Percentiles rank a stretch among this genome's conserved stretches.
These are phyloP conservation scores for Ogataea philodendri DNA, from an alignment of 805 yeast genomes.

Conservation along the genomic window DNA sequence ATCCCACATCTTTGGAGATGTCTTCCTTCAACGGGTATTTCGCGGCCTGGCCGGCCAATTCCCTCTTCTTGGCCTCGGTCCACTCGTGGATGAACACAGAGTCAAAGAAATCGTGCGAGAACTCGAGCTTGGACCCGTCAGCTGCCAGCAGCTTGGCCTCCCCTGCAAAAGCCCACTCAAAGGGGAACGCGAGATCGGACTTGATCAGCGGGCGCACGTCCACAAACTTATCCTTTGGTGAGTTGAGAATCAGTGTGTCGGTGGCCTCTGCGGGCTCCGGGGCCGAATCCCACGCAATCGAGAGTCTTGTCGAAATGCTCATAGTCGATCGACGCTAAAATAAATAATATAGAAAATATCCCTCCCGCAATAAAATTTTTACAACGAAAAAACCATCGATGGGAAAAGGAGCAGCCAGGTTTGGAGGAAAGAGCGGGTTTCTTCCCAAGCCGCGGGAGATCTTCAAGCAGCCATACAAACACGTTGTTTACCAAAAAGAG, in stretches of 20 bases:
- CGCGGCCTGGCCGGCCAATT: constrained; percentile 5
- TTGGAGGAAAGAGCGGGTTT: constrained; percentile 73
- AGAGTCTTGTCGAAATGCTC: constrained; percentile 45
- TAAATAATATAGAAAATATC: too few relatives aligned
- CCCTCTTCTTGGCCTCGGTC: constrained; percentile 6
- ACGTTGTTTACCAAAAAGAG: constrained; percentile 47
- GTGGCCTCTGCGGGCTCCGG: constrained; percentile 45
- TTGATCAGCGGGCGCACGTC: constrained; percentile 42
- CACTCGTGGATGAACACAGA: constrained; percentile 36
- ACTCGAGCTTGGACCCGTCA: constrained; percentile 36
- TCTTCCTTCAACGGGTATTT: constrained; percentile 19
- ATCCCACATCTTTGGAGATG: constrained; percentile 44
- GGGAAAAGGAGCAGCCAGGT: constrained; percentile 50
- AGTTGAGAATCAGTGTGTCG: constrained; percentile 46
- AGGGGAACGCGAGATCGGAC: constrained; percentile 41
- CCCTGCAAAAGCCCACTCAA: constrained; percentile 62
- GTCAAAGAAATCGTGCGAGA: constrained; percentile 42
- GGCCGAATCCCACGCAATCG: constrained; percentile 48
- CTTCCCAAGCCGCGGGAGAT: constrained; percentile 76
- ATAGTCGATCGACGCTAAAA: constrained; percentile 13
- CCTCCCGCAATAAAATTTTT: too few relatives aligned
- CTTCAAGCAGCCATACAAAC: constrained; percentile 64
- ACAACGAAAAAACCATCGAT: constrained; percentile 28
- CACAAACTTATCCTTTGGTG: constrained; percentile 45
- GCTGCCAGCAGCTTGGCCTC: constrained; percentile 35